A percentile compares a stretch with the other conserved stretches of the same genome.
These are phyloP conservation scores for Cladophialophora exuberans DNA, from an alignment of 2,329 filamentous ascomycete species.

Conservation along the genomic window DNA sequence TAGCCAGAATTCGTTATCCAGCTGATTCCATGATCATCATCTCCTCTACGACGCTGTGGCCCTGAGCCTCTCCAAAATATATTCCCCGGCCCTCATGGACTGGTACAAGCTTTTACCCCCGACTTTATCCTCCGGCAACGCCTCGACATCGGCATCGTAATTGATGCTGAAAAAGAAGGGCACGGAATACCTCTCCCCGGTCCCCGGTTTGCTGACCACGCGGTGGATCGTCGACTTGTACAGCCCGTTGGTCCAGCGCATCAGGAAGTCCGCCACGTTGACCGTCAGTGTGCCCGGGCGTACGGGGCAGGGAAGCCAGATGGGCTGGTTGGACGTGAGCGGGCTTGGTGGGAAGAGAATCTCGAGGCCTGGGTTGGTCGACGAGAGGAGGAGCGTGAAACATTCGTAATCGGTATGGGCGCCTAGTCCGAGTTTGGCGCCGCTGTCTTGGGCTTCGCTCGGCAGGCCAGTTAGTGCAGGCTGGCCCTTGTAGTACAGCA, in stretches of 20 bases:
- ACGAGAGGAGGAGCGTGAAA: constrained; percentile 51
- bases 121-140: constrained; percentile 39
- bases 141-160: constrained; percentile 31
- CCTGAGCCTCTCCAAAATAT: constrained; percentile 33
- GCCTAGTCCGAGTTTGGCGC: constrained; percentile 32
- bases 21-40: neutral
- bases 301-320: constrained; percentile 34
- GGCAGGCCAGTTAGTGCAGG: neutral
- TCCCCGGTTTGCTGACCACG: constrained; percentile 42
- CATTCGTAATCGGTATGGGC: constrained; percentile 47
- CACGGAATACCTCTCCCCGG: constrained; percentile 45
- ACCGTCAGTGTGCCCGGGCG: constrained; percentile 48
- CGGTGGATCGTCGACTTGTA: constrained; percentile 50
- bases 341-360: constrained; percentile 33
- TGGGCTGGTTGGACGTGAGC: constrained; percentile 25
- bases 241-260: constrained; percentile 48
- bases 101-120: constrained; percentile 28
- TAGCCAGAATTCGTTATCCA: too few relatives aligned
- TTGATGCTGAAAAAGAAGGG: constrained; percentile 44
- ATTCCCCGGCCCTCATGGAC: constrained; percentile 33
- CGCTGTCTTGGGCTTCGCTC: neutral
- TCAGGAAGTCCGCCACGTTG: constrained; percentile 51
- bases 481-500: constrained; percentile 35
- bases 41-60: constrained; percentile 21
- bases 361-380: constrained; percentile 32